phyloP scores from a whole-genome alignment of 2,329 filamentous ascomycete genomes.

The Fusarium cicatricum region DNA sequence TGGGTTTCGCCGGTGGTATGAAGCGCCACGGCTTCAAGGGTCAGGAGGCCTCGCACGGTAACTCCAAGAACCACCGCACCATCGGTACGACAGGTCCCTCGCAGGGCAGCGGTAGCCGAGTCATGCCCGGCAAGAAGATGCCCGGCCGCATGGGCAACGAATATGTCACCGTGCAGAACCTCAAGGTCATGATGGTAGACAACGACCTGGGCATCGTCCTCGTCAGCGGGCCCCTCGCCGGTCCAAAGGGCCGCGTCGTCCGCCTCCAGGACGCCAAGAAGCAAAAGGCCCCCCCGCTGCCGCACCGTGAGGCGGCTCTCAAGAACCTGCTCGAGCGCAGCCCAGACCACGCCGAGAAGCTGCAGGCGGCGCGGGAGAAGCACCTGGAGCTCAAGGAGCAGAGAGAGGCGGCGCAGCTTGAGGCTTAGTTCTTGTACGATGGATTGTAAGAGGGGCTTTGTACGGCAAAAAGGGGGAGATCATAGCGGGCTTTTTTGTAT shows the following conservation, averaged over 20 bases:
- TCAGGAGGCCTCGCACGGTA: constrained; percentile 92
- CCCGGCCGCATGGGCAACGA: constrained; percentile 93
- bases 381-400: constrained; percentile 64
- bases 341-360: constrained; percentile 53
- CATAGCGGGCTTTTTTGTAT: constrained; percentile 49
- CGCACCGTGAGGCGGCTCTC: constrained; percentile 58
- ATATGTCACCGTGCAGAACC: constrained; percentile 87
- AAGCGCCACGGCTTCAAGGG: constrained; percentile 92
- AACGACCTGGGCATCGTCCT: constrained; percentile 86
- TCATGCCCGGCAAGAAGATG: constrained; percentile 98
- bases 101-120: constrained; percentile 91
- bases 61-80: constrained; percentile 90
- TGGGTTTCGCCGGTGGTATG: constrained; percentile 97
- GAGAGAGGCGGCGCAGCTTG: constrained; percentile 45
- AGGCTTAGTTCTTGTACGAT: constrained; percentile 27
- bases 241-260: constrained; percentile 86
- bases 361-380: constrained; percentile 58
- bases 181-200: constrained; percentile 89
- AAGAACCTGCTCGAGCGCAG: constrained; percentile 56
- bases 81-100: constrained; percentile 90
- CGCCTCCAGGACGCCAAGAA: constrained; percentile 91
- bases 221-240: constrained; percentile 85
- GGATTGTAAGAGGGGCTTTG: constrained; percentile 40
- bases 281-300: constrained; percentile 68
- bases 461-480: constrained; percentile 39